phyloP scores from a whole-genome alignment of 257 asterid species.

The Plantago major region DNA sequence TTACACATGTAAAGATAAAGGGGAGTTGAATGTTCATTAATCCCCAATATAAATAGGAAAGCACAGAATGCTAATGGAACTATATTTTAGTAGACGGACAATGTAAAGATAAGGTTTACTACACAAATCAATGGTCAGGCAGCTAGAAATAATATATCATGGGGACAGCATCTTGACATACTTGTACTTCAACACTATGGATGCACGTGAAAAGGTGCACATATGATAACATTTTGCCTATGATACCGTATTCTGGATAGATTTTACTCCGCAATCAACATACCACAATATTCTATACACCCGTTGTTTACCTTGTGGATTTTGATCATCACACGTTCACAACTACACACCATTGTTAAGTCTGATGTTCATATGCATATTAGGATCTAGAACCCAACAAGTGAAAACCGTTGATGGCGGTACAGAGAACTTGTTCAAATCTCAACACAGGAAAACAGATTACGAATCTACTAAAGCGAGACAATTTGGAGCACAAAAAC shows the following conservation, averaged over 20 bases:
- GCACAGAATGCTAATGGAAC: background rate
- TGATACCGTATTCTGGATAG: background rate
- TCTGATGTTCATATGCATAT: no score
- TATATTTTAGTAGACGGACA: background rate
- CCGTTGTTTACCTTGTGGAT: no score
- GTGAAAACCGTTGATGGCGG: no score
- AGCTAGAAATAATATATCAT: constrained; percentile 6
- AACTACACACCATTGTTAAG: no score
- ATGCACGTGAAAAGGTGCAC: constrained; percentile 43
- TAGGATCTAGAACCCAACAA: no score
- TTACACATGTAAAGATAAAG: no score
- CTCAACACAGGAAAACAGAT: no score
- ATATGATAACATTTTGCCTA: constrained; percentile 10
- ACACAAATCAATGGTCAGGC: background rate
- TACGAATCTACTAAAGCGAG: background rate
- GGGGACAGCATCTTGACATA: constrained; percentile 40
- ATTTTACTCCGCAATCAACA: background rate
- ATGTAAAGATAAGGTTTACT: background rate
- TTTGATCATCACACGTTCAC: no score
- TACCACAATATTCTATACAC: no score
- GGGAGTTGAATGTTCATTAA: no score
- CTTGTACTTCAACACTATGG: constrained; percentile 17
- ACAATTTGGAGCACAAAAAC: constrained; percentile 3
- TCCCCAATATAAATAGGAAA: background rate
- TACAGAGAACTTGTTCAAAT: no score